Conservation (phyloP, 306 rosid genomes). For the Dryas alaskensis region DNA sequence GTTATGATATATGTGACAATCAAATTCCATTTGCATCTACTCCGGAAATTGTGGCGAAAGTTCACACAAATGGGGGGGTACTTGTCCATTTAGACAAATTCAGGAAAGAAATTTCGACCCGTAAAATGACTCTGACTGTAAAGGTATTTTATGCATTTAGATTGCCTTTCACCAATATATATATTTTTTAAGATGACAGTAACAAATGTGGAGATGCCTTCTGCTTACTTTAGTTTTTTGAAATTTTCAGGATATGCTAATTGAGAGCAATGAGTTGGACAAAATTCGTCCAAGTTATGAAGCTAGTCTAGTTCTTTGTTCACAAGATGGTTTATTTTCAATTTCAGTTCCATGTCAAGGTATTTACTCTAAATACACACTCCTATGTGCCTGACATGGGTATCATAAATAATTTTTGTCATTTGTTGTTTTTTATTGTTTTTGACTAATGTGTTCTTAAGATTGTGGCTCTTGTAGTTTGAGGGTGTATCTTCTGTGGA, state of each 20-base stretch:
- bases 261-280: slow-evolving; percentile 39
- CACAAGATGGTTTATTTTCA: slow-evolving; percentile 13
- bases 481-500: too few species aligned
- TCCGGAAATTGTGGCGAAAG: slow-evolving; percentile 25
- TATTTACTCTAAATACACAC: not conserved
- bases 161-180: not conserved
- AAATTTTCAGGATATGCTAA: slow-evolving; percentile 32
- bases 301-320: slow-evolving; percentile 33
- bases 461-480: too few species aligned
- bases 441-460: too few species aligned
- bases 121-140: slow-evolving; percentile 23
- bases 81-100: slow-evolving; percentile 17
- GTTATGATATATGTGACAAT: slow-evolving; percentile 32
- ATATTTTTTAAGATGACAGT: not conserved
- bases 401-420: not conserved
- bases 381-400: not conserved
- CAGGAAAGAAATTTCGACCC: slow-evolving; percentile 10
- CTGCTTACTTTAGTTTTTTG: not conserved
- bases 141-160: slow-evolving; percentile 31
- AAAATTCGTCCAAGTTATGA: slow-evolving; percentile 35
- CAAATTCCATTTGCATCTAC: slow-evolving; percentile 24
- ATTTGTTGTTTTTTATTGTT: too few species aligned
- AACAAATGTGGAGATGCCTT: not conserved
- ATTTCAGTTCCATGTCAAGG: slow-evolving; percentile 41
- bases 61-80: slow-evolving; percentile 17